Conservation (phyloP, 1,284 basidiomycete species). For the Trichosporon ovoides region DNA sequence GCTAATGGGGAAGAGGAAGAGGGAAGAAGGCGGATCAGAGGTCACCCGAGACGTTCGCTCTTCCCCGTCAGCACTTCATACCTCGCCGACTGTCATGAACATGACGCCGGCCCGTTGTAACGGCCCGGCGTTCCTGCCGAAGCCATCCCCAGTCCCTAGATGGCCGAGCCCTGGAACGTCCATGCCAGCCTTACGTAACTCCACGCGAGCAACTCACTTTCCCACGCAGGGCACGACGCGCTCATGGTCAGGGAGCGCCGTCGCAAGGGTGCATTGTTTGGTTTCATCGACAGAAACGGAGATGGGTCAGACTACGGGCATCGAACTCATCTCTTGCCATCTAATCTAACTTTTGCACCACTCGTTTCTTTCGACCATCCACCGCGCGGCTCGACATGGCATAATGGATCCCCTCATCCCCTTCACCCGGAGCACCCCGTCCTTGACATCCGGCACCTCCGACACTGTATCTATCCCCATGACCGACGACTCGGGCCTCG, state of each 20-base stretch:
- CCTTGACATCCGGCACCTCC: slow-evolving; percentile 11
- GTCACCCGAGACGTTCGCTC: neutral
- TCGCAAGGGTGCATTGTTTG: neutral
- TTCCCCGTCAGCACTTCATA: neutral
- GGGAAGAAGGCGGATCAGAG: neutral
- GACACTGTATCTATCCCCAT: slow-evolving; percentile 15
- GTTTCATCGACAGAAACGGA: neutral
- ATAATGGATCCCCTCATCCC: slow-evolving; percentile 4
- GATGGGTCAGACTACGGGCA: neutral
- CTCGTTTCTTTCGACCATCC: neutral
- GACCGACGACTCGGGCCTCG: slow-evolving; percentile 9
- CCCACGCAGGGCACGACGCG: slow-evolving; percentile 7
- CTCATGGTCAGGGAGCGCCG: neutral
- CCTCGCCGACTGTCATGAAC: too few species aligned
- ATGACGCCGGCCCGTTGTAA: neutral
- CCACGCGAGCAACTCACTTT: neutral
- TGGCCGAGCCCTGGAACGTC: too few species aligned
- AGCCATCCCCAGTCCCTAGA: neutral
- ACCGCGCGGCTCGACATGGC: neutral
- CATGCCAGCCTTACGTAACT: neutral
- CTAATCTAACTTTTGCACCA: neutral
- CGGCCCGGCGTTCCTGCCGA: slow-evolving; percentile 5
- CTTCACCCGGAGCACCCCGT: slow-evolving; percentile 10
- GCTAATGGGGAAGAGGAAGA: neutral
- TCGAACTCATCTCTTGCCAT: neutral